Conservation (phyloP, 1,284 basidiomycete genomes). For the Cryptococcus sp. region DNA sequence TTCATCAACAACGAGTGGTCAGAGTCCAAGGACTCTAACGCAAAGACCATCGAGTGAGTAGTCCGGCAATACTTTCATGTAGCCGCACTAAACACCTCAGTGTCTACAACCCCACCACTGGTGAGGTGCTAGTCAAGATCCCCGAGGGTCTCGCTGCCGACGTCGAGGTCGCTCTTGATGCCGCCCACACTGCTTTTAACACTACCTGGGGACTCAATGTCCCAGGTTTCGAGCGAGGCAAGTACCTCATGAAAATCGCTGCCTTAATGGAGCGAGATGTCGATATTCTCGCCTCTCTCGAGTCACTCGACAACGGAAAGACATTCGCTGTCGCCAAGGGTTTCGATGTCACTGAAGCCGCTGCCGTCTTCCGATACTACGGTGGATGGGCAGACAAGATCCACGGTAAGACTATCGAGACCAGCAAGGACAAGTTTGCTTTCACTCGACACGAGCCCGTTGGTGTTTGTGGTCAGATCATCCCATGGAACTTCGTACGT, state of each 20-base stretch:
- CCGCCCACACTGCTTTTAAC: slow-evolving; percentile 72
- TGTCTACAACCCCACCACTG: slow-evolving; percentile 74
- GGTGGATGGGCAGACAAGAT: slow-evolving; percentile 69
- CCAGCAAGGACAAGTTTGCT: slow-evolving; percentile 62
- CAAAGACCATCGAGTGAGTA: slow-evolving; percentile 45
- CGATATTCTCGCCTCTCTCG: slow-evolving; percentile 71
- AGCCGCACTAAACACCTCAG: slow-evolving; percentile 43
- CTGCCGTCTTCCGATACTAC: slow-evolving; percentile 63
- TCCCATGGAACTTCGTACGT: slow-evolving; percentile 59
- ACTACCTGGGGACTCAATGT: slow-evolving; percentile 63
- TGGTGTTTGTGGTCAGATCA: slow-evolving; percentile 80
- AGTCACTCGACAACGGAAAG: slow-evolving; percentile 70
- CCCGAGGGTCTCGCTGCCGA: slow-evolving; percentile 64
- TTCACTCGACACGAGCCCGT: slow-evolving; percentile 91
- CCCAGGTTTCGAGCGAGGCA: slow-evolving; percentile 61
- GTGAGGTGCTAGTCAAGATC: slow-evolving; percentile 64
- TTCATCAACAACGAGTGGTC: slow-evolving; percentile 79
- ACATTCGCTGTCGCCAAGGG: slow-evolving; percentile 68
- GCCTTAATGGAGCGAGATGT: slow-evolving; percentile 65
- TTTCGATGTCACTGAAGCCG: slow-evolving; percentile 63
- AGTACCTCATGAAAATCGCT: slow-evolving; percentile 63
- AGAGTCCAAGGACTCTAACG: slow-evolving; percentile 58
- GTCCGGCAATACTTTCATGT: neutral
- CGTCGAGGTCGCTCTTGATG: slow-evolving; percentile 69
- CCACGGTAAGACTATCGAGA: slow-evolving; percentile 71